Conservation (phyloP, 148 eudicot genomes). For the Amaranthus cruentus region DNA sequence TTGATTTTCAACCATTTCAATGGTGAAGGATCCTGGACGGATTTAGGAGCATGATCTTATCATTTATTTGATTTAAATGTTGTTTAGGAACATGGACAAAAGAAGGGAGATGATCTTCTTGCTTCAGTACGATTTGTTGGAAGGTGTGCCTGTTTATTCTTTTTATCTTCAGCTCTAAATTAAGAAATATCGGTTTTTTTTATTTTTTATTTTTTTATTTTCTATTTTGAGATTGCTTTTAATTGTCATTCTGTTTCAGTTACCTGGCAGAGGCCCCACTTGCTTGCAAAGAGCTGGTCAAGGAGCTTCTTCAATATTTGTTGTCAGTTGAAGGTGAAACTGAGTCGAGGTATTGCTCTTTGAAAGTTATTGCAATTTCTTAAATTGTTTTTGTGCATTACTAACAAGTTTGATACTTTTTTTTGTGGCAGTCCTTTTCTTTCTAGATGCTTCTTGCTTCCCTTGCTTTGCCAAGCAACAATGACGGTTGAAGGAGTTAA, state of each 20-base stretch:
- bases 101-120: slow-evolving; percentile 85
- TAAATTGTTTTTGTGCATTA: neutral
- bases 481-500: slow-evolving; percentile 61
- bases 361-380: neutral
- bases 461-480: slow-evolving; percentile 82
- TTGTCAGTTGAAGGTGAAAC: slow-evolving; percentile 77
- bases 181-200: neutral
- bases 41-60: no score
- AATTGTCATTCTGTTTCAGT: slow-evolving; percentile 32
- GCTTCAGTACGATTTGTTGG: slow-evolving; percentile 82
- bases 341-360: slow-evolving; percentile 52
- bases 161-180: slow-evolving; percentile 8
- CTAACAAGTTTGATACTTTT: slow-evolving; percentile 13
- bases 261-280: slow-evolving; percentile 88
- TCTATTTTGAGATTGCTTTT: slow-evolving; percentile 5
- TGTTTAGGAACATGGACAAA: slow-evolving; percentile 71
- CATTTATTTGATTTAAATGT: neutral
- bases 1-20: neutral
- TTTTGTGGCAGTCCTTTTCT: slow-evolving; percentile 57
- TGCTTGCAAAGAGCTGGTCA: slow-evolving; percentile 62
- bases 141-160: slow-evolving; percentile 42
- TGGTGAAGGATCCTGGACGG: no score
- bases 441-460: slow-evolving; percentile 77
- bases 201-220: neutral
- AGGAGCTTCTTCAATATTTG: slow-evolving; percentile 67